Evolutionary conservation across 2,329 filamentous ascomycete genomes (phyloP).

Genomic region (Dactylellina sp.): DNA sequence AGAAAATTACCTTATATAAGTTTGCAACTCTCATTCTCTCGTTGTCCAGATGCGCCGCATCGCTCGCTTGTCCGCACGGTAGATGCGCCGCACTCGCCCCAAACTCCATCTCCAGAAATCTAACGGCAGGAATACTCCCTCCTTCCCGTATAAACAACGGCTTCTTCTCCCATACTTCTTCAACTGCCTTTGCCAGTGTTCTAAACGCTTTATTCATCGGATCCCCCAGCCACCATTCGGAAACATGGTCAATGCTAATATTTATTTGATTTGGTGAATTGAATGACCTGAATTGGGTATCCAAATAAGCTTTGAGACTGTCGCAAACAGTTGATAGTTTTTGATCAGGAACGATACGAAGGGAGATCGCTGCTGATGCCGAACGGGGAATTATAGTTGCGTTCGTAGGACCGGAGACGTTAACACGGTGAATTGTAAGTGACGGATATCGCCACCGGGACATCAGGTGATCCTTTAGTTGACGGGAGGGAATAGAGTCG

Average conservation of each 20-base stretch:
- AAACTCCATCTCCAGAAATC: slow-evolving; percentile 95
- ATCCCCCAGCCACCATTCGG: slow-evolving; percentile 95
- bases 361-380: slow-evolving; percentile 86
- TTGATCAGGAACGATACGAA: slow-evolving; percentile 93
- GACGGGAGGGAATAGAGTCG: slow-evolving; percentile 70
- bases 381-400: slow-evolving; percentile 91
- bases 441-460: slow-evolving; percentile 95
- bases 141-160: slow-evolving; percentile 96
- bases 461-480: slow-evolving; percentile 87
- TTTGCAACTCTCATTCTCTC: slow-evolving; percentile 90
- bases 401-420: slow-evolving; percentile 87
- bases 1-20: slow-evolving; percentile 73
- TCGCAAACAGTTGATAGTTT: slow-evolving; percentile 81
- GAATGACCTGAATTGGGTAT: slow-evolving; percentile 77
- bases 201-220: slow-evolving; percentile 90
- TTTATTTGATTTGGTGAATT: slow-evolving; percentile 83
- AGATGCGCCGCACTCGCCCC: slow-evolving; percentile 89
- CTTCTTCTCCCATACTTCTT: slow-evolving; percentile 80
- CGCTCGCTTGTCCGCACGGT: slow-evolving; percentile 93
- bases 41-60: slow-evolving; percentile 93
- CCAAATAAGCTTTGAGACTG: slow-evolving; percentile 75
- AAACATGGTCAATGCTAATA: slow-evolving; percentile 89
- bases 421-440: slow-evolving; percentile 90
- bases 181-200: slow-evolving; percentile 85
- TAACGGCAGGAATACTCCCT: slow-evolving; percentile 91